A percentile compares a stretch with the other conserved stretches of the same genome.
These are phyloP conservation scores for Avicennia marina DNA, from an alignment of 257 asterid genomes.

Conservation along the genomic window DNA sequence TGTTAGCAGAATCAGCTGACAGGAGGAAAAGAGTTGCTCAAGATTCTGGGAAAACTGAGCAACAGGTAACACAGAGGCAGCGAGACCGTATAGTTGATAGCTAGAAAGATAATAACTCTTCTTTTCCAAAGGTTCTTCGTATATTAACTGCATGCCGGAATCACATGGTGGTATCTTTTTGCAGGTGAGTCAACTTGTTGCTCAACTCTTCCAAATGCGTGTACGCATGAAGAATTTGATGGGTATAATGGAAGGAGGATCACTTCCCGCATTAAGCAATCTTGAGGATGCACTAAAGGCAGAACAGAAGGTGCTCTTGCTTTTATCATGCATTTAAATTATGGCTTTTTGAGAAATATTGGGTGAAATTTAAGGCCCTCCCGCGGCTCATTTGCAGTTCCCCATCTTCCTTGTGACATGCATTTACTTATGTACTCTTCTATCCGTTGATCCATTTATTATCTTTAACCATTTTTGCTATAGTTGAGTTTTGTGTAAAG, in stretches of 20 bases:
- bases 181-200: constrained; percentile 89
- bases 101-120: constrained; percentile 5
- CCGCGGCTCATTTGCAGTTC: not conserved
- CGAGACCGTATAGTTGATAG: constrained; percentile 1
- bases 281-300: constrained; percentile 81
- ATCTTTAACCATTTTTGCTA: too few species aligned
- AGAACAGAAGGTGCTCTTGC: constrained; percentile 63
- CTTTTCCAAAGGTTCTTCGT: not conserved
- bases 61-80: constrained; percentile 51
- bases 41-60: constrained; percentile 94
- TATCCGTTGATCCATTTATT: too few species aligned
- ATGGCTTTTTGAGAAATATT: not conserved
- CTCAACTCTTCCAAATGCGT: constrained; percentile 98
- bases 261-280: constrained; percentile 79
- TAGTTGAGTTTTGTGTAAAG: too few species aligned
- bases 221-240: constrained; percentile 93
- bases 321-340: not conserved
- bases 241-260: constrained; percentile 95
- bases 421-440: too few species aligned
- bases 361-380: not conserved
- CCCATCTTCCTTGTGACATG: not conserved
- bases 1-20: constrained; percentile 77
- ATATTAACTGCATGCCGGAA: constrained; percentile 9
- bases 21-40: constrained; percentile 81
- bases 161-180: constrained; percentile 1